Evolutionary conservation across 1,284 basidiomycete species (phyloP), one percentile per base, ranked within the genome.

Genomic region (Kalmanozyma brasiliensis): DNA sequence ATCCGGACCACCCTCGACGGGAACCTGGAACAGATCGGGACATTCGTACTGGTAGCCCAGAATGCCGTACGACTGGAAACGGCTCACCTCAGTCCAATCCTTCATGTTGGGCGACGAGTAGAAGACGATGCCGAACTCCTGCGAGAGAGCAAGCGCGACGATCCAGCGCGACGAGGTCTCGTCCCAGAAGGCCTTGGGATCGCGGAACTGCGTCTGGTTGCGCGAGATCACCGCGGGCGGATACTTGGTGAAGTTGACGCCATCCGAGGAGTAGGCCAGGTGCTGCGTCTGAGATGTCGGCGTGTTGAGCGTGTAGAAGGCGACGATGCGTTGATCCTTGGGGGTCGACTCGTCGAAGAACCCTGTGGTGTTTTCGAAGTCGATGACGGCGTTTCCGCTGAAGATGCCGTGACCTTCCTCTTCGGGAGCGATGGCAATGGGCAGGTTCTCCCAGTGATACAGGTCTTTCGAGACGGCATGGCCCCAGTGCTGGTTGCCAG

Each of bases 401-500:
- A 84, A 84, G 52, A 78, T 78, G 23, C 72, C 74, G n/a, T 78
- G 49, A 14, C 44, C 64, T 24, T 47, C 82, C 65, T 26, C 80
- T 69, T 40, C 78, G 56, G 48, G 74, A 30, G 49, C 80, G 73
- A 57, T 82, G 79, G 70, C 74, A 61, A 80, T 48, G 80, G 82
- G 83, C 49, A 84, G 76, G 52, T 84, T 84, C 48, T 77, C 74
- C 84, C 84, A 85, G 45, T 75, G 69, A 53, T 83, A 84, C n/a
- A 84, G 66, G 65, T 84, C 83, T 41, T 65, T 74, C 22, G 81
- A 83, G 14, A 84, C 83, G 14, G 84, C 84, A 48, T 84, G 84
- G 47, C 83, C 84, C 84, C 84, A 85, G 64, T 84, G 83, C 62
- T 84, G 83, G 61, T 84, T 84, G 6, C 83, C 84, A 1, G 83